These are phyloP conservation scores for Cucurbita ficifolia DNA, from an alignment of 306 rosid species.

Conservation along the genomic window DNA sequence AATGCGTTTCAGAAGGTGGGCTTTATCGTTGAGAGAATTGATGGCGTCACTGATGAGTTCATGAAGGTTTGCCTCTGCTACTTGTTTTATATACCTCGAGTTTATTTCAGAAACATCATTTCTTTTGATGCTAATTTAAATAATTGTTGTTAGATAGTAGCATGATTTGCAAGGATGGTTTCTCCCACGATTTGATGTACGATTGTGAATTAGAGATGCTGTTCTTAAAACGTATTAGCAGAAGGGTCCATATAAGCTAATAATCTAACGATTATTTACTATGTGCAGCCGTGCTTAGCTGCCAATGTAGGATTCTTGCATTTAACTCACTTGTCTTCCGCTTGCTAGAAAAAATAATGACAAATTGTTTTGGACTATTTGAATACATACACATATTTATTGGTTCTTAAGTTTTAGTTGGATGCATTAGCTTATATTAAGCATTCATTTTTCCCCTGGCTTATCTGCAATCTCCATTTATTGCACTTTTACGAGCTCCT, in stretches of 20 bases:
- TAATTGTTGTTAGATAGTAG: neutral
- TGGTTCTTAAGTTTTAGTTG: neutral
- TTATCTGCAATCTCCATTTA: neutral
- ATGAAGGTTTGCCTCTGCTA: conserved; percentile 52
- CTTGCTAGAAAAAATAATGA: neutral
- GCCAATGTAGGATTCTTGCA: neutral
- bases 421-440: neutral
- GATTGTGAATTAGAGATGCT: neutral
- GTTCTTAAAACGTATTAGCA: neutral
- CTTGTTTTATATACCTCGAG: neutral
- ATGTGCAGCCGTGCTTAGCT: neutral
- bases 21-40: conserved; percentile 51
- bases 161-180: neutral
- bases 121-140: neutral
- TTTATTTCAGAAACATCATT: neutral
- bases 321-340: neutral
- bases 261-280: neutral
- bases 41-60: conserved; percentile 79
- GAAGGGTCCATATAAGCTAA: neutral
- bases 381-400: neutral
- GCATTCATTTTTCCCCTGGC: neutral
- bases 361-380: neutral
- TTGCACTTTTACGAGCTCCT: neutral
- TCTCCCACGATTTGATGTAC: neutral
- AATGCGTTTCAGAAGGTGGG: conserved; percentile 50